phyloP scores from a whole-genome alignment of 148 eudicot genomes.

The Euryodendron excelsum region DNA sequence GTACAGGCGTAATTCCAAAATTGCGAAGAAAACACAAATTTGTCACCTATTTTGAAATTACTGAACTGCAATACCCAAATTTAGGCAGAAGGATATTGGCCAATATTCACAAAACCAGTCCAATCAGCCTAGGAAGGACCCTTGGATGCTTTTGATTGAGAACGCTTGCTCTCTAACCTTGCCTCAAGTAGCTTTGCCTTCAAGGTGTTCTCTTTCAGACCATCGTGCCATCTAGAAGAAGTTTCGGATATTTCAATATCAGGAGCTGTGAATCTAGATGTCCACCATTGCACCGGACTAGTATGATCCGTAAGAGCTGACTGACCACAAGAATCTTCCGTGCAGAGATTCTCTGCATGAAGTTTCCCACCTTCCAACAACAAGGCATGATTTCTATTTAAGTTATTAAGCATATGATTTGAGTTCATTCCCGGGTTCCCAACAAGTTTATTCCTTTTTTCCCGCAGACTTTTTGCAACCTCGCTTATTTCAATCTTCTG shows the following conservation, averaged over 20 bases:
- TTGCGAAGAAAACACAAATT: background rate
- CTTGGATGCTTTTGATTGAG: conserved; percentile 40
- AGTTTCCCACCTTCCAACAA: conserved; percentile 43
- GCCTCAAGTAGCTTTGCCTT: conserved; percentile 87
- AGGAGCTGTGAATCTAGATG: conserved; percentile 34
- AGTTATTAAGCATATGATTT: conserved; percentile 29
- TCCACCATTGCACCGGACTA: conserved; percentile 69
- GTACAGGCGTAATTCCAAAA: conserved; percentile 7
- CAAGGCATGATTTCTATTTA: conserved; percentile 41
- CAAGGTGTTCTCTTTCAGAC: conserved; percentile 55
- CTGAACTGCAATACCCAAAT: background rate
- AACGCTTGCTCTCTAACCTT: conserved; percentile 55
- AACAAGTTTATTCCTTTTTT: conserved; percentile 35
- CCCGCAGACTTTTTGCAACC: conserved; percentile 12
- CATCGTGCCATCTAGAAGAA: conserved; percentile 32
- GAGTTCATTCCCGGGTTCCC: conserved; percentile 26
- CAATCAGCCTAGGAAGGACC: conserved; percentile 18
- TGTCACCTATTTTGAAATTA: background rate
- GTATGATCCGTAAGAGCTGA: conserved; percentile 36
- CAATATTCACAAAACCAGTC: conserved; percentile 7
- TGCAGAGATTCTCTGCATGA: conserved; percentile 29
- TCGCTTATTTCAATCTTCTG: conserved; percentile 12
- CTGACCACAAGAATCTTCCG: conserved; percentile 37
- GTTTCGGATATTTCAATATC: conserved; percentile 47
- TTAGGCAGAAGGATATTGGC: conserved; percentile 1